These are phyloP conservation scores for Huntiella bhutanensis DNA, from an alignment of 2,329 filamentous ascomycete species.

Conservation along the genomic window DNA sequence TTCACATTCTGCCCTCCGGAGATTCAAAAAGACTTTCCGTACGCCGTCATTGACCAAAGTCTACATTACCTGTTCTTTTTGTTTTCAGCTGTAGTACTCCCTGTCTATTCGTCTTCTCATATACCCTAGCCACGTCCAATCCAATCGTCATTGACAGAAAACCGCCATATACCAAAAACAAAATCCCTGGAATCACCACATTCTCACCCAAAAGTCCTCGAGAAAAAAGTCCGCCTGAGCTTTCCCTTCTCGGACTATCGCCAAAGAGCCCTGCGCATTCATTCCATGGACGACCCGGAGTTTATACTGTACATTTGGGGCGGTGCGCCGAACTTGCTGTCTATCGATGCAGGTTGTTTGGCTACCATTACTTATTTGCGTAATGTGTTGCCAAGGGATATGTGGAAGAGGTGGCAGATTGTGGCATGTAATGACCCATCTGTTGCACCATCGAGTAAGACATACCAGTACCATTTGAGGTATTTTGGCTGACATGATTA, in stretches of 20 bases:
- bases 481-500: conserved; percentile 16
- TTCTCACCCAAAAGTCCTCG: too few species aligned
- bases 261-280: neutral
- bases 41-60: too few species aligned
- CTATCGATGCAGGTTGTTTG: conserved; percentile 79
- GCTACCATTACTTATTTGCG: conserved; percentile 61
- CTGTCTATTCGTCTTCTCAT: neutral
- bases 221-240: too few species aligned
- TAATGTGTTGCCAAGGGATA: conserved; percentile 17
- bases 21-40: too few species aligned
- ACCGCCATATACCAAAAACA: too few species aligned
- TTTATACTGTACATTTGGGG: conserved; percentile 73
- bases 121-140: neutral
- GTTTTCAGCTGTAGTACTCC: neutral
- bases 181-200: too few species aligned
- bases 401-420: conserved; percentile 36
- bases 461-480: neutral
- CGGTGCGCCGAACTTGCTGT: conserved; percentile 70
- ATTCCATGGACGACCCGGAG: conserved; percentile 7
- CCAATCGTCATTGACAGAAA: too few species aligned
- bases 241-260: neutral
- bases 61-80: too few species aligned
- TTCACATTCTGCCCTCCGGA: too few species aligned
- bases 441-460: conserved; percentile 49
- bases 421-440: conserved; percentile 56